Conservation (phyloP, 2,329 filamentous ascomycete genomes). For the Talaromyces marneffei region DNA sequence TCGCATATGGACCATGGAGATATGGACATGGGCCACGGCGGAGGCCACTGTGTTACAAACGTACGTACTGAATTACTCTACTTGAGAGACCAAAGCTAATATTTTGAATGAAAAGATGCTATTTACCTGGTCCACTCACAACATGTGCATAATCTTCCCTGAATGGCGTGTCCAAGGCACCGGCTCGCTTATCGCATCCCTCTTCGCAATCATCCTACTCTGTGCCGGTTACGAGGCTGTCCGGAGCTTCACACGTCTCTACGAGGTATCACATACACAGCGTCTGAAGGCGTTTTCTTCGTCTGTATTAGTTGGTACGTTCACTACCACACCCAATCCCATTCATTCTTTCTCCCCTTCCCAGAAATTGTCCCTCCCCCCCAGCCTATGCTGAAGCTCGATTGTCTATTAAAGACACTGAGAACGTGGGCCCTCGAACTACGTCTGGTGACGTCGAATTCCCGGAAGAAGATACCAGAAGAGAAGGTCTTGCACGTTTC, state of each 20-base stretch:
- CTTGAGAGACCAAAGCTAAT: background rate
- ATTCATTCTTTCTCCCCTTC: background rate
- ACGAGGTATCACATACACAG: constrained; percentile 56
- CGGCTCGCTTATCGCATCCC: constrained; percentile 69
- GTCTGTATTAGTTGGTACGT: constrained; percentile 29
- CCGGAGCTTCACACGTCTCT: constrained; percentile 67
- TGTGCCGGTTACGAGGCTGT: constrained; percentile 91
- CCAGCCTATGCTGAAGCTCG: constrained; percentile 16
- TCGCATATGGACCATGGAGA: constrained; percentile 41
- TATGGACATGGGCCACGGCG: constrained; percentile 47
- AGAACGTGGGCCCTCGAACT: constrained; percentile 24
- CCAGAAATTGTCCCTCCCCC: background rate
- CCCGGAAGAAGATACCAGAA: constrained; percentile 6
- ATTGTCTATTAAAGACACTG: constrained; percentile 31
- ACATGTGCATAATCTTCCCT: constrained; percentile 94
- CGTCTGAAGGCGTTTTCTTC: constrained; percentile 45
- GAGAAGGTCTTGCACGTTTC: constrained; percentile 32
- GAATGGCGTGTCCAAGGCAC: constrained; percentile 80
- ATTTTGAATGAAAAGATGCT: constrained; percentile 68
- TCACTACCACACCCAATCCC: background rate
- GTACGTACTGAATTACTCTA: constrained; percentile 45
- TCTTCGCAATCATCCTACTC: constrained; percentile 73
- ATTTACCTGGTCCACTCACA: constrained; percentile 89
- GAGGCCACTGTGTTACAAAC: constrained; percentile 77
- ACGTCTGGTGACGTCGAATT: background rate